These are phyloP conservation scores for Cicer bijugum DNA, from an alignment of 306 rosid species.

Conservation along the genomic window DNA sequence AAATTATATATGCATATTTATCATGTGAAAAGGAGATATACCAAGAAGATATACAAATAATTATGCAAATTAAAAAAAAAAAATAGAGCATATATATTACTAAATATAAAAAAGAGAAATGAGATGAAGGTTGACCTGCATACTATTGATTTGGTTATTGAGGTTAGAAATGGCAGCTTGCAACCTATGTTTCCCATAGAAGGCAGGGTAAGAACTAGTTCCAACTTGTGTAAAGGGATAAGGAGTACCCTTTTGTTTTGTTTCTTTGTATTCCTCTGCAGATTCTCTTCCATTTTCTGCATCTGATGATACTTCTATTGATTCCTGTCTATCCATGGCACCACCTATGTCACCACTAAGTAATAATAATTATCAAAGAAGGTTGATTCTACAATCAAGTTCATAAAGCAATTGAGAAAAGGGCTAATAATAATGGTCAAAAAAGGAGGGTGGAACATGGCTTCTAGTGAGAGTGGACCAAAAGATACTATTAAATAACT, in stretches of 20 bases:
- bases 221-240: slow-evolving; percentile 32
- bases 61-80: background rate
- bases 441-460: slow-evolving; percentile 50
- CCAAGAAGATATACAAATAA: background rate
- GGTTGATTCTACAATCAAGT: background rate
- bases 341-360: slow-evolving; percentile 1
- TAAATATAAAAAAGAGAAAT: background rate
- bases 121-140: slow-evolving; percentile 58
- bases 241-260: slow-evolving; percentile 17
- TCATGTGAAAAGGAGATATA: background rate
- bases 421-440: slow-evolving; percentile 40
- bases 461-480: slow-evolving; percentile 43
- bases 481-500: slow-evolving; percentile 32
- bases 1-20: background rate
- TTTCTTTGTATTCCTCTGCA: slow-evolving; percentile 28
- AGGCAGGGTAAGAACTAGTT: slow-evolving; percentile 47
- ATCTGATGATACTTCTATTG: background rate
- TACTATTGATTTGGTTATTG: slow-evolving; percentile 62
- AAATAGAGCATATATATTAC: background rate
- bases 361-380: background rate
- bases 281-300: slow-evolving; percentile 44
- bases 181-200: slow-evolving; percentile 79
- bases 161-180: slow-evolving; percentile 74
- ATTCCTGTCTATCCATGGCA: slow-evolving; percentile 44
- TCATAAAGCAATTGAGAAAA: slow-evolving; percentile 19